These are phyloP conservation scores for Marsdenia floribunda DNA, from an alignment of 257 asterid species.

Conservation along the genomic window DNA sequence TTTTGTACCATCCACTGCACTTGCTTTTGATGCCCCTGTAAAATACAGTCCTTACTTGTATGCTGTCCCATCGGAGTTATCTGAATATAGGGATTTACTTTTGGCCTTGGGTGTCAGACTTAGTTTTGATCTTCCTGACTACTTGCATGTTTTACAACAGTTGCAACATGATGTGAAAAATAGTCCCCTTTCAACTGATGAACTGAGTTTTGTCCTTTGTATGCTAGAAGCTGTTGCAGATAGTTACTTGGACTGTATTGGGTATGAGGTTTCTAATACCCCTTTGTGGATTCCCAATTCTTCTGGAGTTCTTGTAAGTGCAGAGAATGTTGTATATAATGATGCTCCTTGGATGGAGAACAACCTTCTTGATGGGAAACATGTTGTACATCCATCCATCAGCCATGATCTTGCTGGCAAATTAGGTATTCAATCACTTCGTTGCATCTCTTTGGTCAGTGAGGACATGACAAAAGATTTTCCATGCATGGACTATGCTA, in stretches of 20 bases:
- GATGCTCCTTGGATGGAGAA: constrained; percentile 97
- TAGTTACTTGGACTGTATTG: constrained; percentile 43
- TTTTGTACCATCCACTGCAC: constrained; percentile 70
- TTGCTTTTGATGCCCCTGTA: constrained; percentile 95
- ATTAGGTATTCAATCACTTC: constrained; percentile 85
- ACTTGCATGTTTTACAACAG: constrained; percentile 56
- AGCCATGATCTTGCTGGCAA: constrained; percentile 70
- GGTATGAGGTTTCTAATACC: constrained; percentile 34
- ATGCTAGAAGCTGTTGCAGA: constrained; percentile 83
- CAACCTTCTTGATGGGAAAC: constrained; percentile 60
- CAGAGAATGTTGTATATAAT: constrained; percentile 76
- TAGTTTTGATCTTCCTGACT: constrained; percentile 70
- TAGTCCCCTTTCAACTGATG: constrained; percentile 60
- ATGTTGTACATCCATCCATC: constrained; percentile 66
- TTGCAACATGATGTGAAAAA: constrained; percentile 65
- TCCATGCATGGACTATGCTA: constrained; percentile 88
- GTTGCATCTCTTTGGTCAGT: constrained; percentile 76
- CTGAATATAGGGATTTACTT: constrained; percentile 75
- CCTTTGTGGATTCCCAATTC: constrained; percentile 69
- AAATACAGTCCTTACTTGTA: constrained; percentile 88
- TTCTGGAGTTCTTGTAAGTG: constrained; percentile 69
- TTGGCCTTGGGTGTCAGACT: constrained; percentile 78
- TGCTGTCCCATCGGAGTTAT: constrained; percentile 91
- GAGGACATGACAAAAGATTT: constrained; percentile 86
- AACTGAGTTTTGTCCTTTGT: constrained; percentile 73